A percentile compares a stretch with the other conserved stretches of the same genome.
Evolutionary conservation across 1,139 yeast genomes (phyloP).

Genomic region (Yamadazyma triangularis): DNA sequence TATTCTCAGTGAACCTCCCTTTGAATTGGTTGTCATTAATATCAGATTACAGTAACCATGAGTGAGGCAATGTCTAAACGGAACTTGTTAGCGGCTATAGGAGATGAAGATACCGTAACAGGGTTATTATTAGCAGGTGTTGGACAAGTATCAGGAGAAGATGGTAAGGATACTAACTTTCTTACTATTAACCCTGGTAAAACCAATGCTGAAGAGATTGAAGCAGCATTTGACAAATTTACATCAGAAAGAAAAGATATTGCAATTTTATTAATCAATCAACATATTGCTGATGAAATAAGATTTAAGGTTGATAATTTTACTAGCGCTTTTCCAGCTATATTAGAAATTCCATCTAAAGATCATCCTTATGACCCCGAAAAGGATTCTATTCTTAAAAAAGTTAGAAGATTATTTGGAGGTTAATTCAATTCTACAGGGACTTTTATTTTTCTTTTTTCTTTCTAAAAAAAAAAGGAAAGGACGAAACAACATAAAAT

Average conservation of each 20-base stretch:
- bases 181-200: constrained; percentile 74
- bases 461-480: no score
- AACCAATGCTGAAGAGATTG: constrained; percentile 73
- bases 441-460: not conserved
- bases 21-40: constrained; percentile 3
- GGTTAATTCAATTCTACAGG: constrained; percentile 41
- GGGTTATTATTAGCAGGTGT: constrained; percentile 95
- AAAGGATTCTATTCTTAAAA: constrained; percentile 90
- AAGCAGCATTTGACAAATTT: constrained; percentile 68
- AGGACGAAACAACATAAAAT: no score
- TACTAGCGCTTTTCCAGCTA: constrained; percentile 93
- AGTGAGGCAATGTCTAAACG: constrained; percentile 58
- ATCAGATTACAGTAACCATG: no score
- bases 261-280: constrained; percentile 89
- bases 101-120: constrained; percentile 96
- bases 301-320: constrained; percentile 78
- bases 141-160: constrained; percentile 72
- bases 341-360: constrained; percentile 94
- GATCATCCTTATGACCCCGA: constrained; percentile 99
- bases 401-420: constrained; percentile 92
- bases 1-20: not conserved
- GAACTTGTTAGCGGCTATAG: constrained; percentile 82
- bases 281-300: constrained; percentile 89
- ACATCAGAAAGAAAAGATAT: constrained; percentile 79
- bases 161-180: constrained; percentile 74